Percentiles rank a stretch among this genome's conserved stretches.
These are phyloP conservation scores for Brassica incana DNA, from an alignment of 345 rosid genomes.

Conservation along the genomic window DNA sequence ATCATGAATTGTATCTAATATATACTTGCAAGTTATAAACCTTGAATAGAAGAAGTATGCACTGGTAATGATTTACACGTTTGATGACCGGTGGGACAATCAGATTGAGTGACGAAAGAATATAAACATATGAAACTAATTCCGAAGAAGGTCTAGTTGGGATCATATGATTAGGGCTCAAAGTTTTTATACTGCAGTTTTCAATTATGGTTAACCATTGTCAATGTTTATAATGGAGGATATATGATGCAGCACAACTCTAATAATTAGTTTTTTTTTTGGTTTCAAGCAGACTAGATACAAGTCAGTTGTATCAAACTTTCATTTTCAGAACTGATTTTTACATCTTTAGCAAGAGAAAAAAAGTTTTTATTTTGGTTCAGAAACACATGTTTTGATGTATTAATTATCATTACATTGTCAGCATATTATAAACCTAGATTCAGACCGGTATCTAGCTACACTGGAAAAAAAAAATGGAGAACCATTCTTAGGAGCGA, in stretches of 20 bases:
- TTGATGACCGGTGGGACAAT: neutral
- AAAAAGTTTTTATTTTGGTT: neutral
- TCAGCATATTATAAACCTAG: neutral
- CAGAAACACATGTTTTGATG: too few species aligned
- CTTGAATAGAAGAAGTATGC: neutral
- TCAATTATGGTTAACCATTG: neutral
- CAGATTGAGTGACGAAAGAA: neutral
- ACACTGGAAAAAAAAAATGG: too few species aligned
- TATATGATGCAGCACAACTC: neutral
- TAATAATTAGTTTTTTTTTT: neutral
- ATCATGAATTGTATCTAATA: neutral
- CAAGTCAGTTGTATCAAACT: too few species aligned
- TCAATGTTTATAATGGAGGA: neutral
- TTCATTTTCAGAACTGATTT: too few species aligned
- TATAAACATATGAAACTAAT: neutral
- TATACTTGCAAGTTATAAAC: neutral
- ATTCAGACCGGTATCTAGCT: neutral
- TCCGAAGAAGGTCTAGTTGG: neutral
- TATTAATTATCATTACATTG: too few species aligned
- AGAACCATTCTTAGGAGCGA: too few species aligned
- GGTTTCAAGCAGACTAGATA: too few species aligned
- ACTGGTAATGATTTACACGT: neutral
- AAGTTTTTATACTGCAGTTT: neutral
- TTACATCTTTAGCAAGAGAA: too few species aligned
- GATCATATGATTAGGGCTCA: neutral